A percentile compares a stretch with the other conserved stretches of the same genome.
These are phyloP conservation scores for Aspergillus sp. DNA, from an alignment of 2,329 filamentous ascomycete genomes.

Conservation along the genomic window DNA sequence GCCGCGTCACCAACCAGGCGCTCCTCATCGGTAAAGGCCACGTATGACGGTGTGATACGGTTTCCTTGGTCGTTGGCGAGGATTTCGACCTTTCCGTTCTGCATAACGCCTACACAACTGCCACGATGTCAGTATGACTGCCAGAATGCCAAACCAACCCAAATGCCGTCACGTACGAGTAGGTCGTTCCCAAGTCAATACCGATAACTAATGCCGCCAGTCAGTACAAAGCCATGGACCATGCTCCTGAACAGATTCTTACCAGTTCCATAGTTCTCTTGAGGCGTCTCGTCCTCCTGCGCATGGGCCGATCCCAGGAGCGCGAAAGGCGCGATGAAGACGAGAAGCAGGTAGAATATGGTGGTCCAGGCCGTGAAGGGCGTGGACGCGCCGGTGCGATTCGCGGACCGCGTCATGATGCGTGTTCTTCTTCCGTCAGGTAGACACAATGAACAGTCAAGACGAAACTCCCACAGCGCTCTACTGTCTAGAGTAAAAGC, in stretches of 20 bases:
- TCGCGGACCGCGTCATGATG: constrained; percentile 52
- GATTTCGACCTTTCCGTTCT: constrained; percentile 90
- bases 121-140: too few species aligned
- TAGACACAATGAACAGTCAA: constrained; percentile 3
- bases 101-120: constrained; percentile 83
- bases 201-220: constrained; percentile 57
- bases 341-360: constrained; percentile 81
- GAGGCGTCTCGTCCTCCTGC: constrained; percentile 56
- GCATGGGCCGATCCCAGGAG: constrained; percentile 69
- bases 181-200: constrained; percentile 90
- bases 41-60: constrained; percentile 90
- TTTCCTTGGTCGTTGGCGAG: constrained; percentile 94
- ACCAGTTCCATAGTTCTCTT: constrained; percentile 69
- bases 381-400: constrained; percentile 53
- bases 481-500: too few species aligned
- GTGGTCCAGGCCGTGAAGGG: constrained; percentile 70
- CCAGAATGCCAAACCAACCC: too few species aligned
- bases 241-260: constrained; percentile 12
- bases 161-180: constrained; percentile 38
- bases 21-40: constrained; percentile 95
- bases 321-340: constrained; percentile 75
- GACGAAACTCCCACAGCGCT: too few species aligned
- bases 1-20: constrained; percentile 93
- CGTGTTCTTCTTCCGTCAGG: constrained; percentile 11
- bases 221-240: neutral